These are phyloP conservation scores for Kodamaea laetipori DNA, from an alignment of 805 yeast species.

Conservation along the genomic window DNA sequence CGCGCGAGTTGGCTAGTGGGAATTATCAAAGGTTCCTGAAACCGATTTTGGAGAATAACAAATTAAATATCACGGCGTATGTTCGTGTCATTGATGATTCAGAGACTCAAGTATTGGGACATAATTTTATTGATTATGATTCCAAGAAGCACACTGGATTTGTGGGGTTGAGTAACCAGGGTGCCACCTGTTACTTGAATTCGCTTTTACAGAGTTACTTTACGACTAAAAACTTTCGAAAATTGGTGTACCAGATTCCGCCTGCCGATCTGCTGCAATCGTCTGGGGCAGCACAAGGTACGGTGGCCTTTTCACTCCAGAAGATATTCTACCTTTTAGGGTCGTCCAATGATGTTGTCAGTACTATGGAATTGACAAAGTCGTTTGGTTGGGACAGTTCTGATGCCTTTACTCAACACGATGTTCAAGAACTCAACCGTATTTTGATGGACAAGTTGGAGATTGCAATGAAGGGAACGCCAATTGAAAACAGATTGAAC, in stretches of 20 bases:
- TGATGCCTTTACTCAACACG: constrained; percentile 97
- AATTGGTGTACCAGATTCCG: constrained; percentile 87
- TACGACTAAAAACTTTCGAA: constrained; percentile 80
- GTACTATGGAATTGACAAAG: constrained; percentile 81
- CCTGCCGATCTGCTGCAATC: constrained; percentile 55
- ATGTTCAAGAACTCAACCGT: constrained; percentile 94
- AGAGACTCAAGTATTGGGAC: constrained; percentile 92
- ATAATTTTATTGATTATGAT: constrained; percentile 78
- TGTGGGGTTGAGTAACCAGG: constrained; percentile 93
- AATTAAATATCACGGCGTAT: constrained; percentile 71
- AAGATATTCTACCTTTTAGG: constrained; percentile 80
- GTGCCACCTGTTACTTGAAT: constrained; percentile 96
- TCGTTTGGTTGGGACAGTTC: constrained; percentile 97
- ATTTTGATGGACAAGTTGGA: constrained; percentile 94
- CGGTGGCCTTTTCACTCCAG: constrained; percentile 82
- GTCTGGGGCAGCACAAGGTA: too few species aligned
- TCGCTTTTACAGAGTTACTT: constrained; percentile 88
- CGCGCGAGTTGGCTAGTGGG: constrained; percentile 47
- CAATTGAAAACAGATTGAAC: constrained; percentile 57
- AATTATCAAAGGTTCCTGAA: constrained; percentile 23
- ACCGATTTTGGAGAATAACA: constrained; percentile 53
- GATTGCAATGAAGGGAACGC: constrained; percentile 84
- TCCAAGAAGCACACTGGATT: constrained; percentile 86
- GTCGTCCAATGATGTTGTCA: constrained; percentile 73
- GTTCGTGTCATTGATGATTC: constrained; percentile 80